These are phyloP conservation scores for Eucalyptus tenuipes DNA, from an alignment of 345 rosid species.

Conservation along the genomic window DNA sequence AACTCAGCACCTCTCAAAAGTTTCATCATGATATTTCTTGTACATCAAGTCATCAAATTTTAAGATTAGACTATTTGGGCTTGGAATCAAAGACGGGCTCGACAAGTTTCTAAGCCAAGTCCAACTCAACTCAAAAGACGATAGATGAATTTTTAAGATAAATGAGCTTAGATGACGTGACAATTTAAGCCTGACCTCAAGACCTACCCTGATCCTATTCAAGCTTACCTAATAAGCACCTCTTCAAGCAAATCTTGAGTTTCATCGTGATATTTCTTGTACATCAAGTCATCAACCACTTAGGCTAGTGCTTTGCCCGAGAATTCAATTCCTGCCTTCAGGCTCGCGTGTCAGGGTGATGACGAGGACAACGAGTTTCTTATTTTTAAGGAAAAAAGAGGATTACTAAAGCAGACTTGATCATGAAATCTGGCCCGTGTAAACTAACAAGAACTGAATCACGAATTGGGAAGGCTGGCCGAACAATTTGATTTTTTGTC, in stretches of 20 bases:
- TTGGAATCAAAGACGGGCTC: too few relatives aligned
- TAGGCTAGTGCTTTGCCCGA: not conserved
- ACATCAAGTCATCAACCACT: not conserved
- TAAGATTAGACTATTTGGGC: too few relatives aligned
- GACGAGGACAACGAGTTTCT: not conserved
- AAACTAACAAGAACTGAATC: not conserved
- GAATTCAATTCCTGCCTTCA: not conserved
- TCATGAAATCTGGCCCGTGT: not conserved
- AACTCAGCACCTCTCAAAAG: too few relatives aligned
- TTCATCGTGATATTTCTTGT: not conserved
- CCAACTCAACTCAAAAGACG: not conserved
- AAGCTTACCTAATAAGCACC: not conserved
- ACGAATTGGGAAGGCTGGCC: not conserved
- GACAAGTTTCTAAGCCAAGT: too few relatives aligned
- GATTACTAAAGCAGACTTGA: not conserved
- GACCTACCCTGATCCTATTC: not conserved
- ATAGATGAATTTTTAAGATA: not conserved
- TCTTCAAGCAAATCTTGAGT: not conserved
- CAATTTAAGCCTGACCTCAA: not conserved
- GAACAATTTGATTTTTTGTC: not conserved
- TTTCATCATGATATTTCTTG: too few relatives aligned
- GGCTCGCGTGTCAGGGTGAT: not conserved
- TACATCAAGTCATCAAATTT: too few relatives aligned
- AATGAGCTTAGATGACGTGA: not conserved
- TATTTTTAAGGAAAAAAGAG: not conserved